Evolutionary conservation across 169 alveolate genomes (phyloP).

Genomic region (Plasmodium gonderi): DNA sequence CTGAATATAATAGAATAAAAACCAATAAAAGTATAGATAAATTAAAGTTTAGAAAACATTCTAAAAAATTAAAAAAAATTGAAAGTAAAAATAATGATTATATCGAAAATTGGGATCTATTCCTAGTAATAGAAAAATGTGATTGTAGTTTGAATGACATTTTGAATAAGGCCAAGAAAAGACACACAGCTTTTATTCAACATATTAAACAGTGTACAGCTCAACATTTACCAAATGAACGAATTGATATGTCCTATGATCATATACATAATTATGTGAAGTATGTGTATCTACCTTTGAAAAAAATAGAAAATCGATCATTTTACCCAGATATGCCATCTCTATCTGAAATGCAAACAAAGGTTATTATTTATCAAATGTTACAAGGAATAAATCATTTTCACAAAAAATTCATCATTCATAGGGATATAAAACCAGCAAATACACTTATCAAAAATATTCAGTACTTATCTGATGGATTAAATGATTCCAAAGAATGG

Average conservation of each 20-base stretch:
- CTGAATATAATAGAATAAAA: background rate
- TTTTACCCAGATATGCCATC: conserved; percentile 81
- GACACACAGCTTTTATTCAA: conserved; percentile 19
- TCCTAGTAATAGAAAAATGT: conserved; percentile 70
- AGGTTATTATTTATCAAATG: conserved; percentile 84
- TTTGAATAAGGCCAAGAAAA: conserved; percentile 25
- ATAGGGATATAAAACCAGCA: conserved; percentile 86
- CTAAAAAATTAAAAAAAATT: conserved; percentile 40
- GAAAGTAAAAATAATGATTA: conserved; percentile 46
- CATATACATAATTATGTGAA: conserved; percentile 63
- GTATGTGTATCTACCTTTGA: conserved; percentile 51
- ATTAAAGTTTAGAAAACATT: conserved; percentile 34
- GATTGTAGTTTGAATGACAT: conserved; percentile 60
- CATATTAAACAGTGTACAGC: conserved; percentile 40
- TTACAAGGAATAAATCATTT: conserved; percentile 81
- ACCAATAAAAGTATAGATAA: conserved; percentile 28
- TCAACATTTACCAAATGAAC: conserved; percentile 26
- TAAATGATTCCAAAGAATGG: conserved; percentile 70
- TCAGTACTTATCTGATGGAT: conserved; percentile 55
- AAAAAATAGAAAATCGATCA: conserved; percentile 15
- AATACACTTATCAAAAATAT: conserved; percentile 83
- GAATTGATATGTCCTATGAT: conserved; percentile 40
- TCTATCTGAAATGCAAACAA: conserved; percentile 79
- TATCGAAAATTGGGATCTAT: conserved; percentile 64
- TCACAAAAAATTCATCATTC: conserved; percentile 83